These are phyloP conservation scores for Rubroshorea leprosula DNA, from an alignment of 345 rosid genomes.

Conservation along the genomic window DNA sequence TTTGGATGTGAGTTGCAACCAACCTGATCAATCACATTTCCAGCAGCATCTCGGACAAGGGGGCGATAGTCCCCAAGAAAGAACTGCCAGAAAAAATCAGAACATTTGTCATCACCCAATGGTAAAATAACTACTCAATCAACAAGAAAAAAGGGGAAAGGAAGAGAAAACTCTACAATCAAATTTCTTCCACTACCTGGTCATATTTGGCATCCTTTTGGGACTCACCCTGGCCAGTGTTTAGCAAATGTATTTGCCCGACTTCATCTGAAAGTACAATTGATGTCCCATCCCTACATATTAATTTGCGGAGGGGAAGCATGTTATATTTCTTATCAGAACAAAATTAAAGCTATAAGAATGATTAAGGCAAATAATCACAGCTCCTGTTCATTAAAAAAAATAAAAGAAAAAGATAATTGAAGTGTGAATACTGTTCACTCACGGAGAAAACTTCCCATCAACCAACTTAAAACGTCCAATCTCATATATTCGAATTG, in stretches of 20 bases:
- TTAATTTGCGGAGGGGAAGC: not conserved
- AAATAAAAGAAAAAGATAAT: constrained; percentile 13
- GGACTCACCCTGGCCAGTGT: constrained; percentile 97
- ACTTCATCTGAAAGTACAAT: constrained; percentile 98
- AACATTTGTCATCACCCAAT: constrained; percentile 23
- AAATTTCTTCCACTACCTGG: constrained; percentile 50
- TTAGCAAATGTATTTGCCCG: constrained; percentile 90
- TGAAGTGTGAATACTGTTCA: constrained; percentile 22
- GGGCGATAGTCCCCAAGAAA: constrained; percentile 99
- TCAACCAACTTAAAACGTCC: constrained; percentile 93
- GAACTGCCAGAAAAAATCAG: constrained; percentile 48
- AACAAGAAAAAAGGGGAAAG: not conserved
- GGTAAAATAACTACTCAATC: constrained; percentile 10
- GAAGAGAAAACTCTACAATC: not conserved
- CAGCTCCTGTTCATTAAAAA: no score
- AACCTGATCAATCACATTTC: constrained; percentile 97
- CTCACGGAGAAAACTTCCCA: constrained; percentile 99
- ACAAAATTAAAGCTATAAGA: not conserved
- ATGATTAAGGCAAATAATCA: not conserved
- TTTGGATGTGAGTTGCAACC: constrained; percentile 17
- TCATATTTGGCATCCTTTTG: constrained; percentile 92
- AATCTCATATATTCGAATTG: constrained; percentile 78
- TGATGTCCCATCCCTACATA: constrained; percentile 90
- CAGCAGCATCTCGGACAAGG: constrained; percentile 68
- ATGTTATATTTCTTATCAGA: not conserved